These are phyloP conservation scores for Immersiporthe knoxdaviesiana DNA, from an alignment of 2,329 filamentous ascomycete genomes.

Conservation along the genomic window DNA sequence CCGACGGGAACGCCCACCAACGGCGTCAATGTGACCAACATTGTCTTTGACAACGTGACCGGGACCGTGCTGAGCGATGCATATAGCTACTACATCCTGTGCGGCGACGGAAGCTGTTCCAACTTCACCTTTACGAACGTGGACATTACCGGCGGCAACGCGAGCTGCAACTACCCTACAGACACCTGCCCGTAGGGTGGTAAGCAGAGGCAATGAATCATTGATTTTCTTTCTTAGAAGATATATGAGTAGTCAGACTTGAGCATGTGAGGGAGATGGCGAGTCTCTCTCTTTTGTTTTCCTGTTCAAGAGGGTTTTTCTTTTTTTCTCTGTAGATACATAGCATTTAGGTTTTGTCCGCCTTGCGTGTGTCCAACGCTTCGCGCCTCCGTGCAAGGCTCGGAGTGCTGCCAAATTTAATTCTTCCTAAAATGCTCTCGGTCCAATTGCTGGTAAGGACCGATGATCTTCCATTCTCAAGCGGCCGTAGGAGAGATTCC, in stretches of 20 bases:
- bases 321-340: not conserved
- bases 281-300: not conserved
- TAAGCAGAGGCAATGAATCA: not conserved
- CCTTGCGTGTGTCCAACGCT: no score
- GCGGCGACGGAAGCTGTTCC: constrained; percentile 53
- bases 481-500: not conserved
- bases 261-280: not conserved
- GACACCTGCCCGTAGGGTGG: constrained; percentile 11
- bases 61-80: constrained; percentile 46
- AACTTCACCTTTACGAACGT: constrained; percentile 57
- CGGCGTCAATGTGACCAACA: constrained; percentile 57
- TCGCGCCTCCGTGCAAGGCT: no score
- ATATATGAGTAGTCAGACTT: no score
- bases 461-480: no score
- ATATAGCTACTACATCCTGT: constrained; percentile 56
- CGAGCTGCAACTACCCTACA: constrained; percentile 31
- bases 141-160: constrained; percentile 52
- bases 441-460: no score
- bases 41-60: constrained; percentile 48
- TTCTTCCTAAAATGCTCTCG: no score
- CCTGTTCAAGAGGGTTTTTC: not conserved
- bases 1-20: constrained; percentile 49
- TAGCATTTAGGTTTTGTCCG: not conserved
- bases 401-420: no score
- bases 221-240: not conserved